Conservation (phyloP, 2,329 filamentous ascomycete genomes). For the Ilyonectria mors-panacis region DNA sequence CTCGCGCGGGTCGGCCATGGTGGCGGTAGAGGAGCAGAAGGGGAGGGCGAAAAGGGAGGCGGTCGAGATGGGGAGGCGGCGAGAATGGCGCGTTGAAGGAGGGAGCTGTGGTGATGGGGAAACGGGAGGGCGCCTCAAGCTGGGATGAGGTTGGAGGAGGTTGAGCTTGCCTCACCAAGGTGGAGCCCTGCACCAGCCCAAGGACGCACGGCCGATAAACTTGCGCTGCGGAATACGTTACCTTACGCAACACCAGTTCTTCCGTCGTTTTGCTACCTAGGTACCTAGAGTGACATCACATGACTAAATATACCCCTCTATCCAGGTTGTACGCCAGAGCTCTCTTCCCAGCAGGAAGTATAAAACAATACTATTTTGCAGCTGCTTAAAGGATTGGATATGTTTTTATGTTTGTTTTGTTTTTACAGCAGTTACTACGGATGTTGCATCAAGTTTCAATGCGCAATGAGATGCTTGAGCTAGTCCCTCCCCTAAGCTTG, state of each 20-base stretch:
- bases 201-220: conserved; percentile 47
- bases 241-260: conserved; percentile 29
- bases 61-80: conserved; percentile 38
- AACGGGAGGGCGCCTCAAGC: conserved; percentile 44
- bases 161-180: conserved; percentile 57
- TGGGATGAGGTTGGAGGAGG: conserved; percentile 57
- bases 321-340: background rate
- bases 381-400: background rate
- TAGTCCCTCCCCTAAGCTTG: conserved; percentile 30
- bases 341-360: background rate
- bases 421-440: conserved; percentile 9
- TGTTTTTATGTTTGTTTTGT: background rate
- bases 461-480: background rate
- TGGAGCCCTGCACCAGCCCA: conserved; percentile 53
- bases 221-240: conserved; percentile 23
- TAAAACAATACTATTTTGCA: background rate
- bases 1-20: conserved; percentile 71
- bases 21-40: conserved; percentile 46
- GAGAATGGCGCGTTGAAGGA: conserved; percentile 31
- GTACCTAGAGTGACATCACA: conserved; percentile 55
- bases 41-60: conserved; percentile 30
- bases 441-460: background rate
- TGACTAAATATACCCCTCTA: conserved; percentile 49
- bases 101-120: conserved; percentile 44
- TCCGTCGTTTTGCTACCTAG: conserved; percentile 1